Conservation (phyloP, 495 filamentous ascomycete genomes). For the Trichoderma orchidacearum region DNA sequence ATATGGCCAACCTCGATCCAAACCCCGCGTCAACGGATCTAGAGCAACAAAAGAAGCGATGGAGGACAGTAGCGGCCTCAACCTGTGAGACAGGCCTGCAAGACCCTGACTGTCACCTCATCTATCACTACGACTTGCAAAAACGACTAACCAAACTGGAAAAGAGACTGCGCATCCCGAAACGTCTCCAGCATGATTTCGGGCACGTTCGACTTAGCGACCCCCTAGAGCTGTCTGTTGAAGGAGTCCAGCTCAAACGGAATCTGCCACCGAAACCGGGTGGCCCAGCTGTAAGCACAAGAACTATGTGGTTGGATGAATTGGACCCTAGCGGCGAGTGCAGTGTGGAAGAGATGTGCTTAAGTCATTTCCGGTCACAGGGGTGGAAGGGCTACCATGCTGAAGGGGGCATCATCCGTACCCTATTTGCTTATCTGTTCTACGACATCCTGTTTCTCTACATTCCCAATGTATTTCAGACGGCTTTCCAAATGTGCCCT, state of each 20-base stretch:
- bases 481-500: slow-evolving; percentile 83
- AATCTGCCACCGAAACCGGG: slow-evolving; percentile 27
- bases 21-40: slow-evolving; percentile 14
- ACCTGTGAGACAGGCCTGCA: slow-evolving; percentile 83
- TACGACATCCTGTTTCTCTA: slow-evolving; percentile 89
- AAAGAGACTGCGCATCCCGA: slow-evolving; percentile 66
- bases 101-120: slow-evolving; percentile 77
- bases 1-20: slow-evolving; percentile 57
- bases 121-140: slow-evolving; percentile 88
- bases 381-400: slow-evolving; percentile 93
- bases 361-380: slow-evolving; percentile 65
- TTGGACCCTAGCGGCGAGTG: slow-evolving; percentile 54
- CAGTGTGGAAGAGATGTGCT: slow-evolving; percentile 79
- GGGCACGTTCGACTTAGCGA: slow-evolving; percentile 63
- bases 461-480: slow-evolving; percentile 94
- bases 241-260: slow-evolving; percentile 63
- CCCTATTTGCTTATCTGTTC: slow-evolving; percentile 84
- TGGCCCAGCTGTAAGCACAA: slow-evolving; percentile 38
- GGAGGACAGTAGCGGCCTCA: slow-evolving; percentile 62
- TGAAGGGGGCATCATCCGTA: slow-evolving; percentile 81
- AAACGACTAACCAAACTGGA: slow-evolving; percentile 87
- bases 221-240: slow-evolving; percentile 57
- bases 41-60: slow-evolving; percentile 58
- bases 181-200: slow-evolving; percentile 86
- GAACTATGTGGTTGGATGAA: slow-evolving; percentile 82